Evolutionary conservation across 306 rosid genomes (phyloP), one percentile per base, ranked within the genome.

Genomic region (Adenanthera pavonina): DNA sequence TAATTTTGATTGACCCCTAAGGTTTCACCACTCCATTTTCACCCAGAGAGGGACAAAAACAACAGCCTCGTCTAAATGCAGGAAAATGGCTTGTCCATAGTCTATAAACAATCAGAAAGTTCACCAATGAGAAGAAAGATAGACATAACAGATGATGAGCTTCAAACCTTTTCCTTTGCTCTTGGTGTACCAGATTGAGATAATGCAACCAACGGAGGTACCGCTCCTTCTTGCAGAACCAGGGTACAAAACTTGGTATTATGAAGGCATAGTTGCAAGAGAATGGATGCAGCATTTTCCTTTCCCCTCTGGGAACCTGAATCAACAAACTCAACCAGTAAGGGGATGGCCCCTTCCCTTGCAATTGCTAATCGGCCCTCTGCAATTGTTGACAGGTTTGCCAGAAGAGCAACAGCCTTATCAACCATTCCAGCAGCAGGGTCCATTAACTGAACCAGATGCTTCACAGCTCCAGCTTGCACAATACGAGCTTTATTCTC

Each of bases 181-280:
- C 99, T 90, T 49, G 96, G 86, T 8, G 96, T 93, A 74, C 99
- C 98, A 44, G 90, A 90, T 80, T 92, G 99, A 43, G 97, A 91
- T 72, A 95, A 84, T 78, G 92, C 97, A 75, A 95, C 99, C 47
- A 95, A 81, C 33, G 99, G 97, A n/a, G 99, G 99, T 25, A 95
- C 98, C 7, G 97, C 98, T 77, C 99, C 99, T 93, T 95, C 99
- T 88, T 92, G 98, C 54, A 95, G 90, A 89, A 95, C 88, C 81
- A 95, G 53, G 49, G 89, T 93, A 81, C 99, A 95, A 82, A 90
- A 88, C 86, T 90, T 92, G 38, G 85, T 77, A 84, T 89, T 92
- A 62, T 93, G 92, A 86, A 95, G 96, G 82, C 99, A 92, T 20
- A 95, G 81, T 78, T 95, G 99, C 88, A 93, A 85, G 81, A 95